Evolutionary conservation across 495 filamentous ascomycete species (phyloP), one percentile per base, ranked within the genome.

Genomic region (Aspergillus bertholletiae): DNA sequence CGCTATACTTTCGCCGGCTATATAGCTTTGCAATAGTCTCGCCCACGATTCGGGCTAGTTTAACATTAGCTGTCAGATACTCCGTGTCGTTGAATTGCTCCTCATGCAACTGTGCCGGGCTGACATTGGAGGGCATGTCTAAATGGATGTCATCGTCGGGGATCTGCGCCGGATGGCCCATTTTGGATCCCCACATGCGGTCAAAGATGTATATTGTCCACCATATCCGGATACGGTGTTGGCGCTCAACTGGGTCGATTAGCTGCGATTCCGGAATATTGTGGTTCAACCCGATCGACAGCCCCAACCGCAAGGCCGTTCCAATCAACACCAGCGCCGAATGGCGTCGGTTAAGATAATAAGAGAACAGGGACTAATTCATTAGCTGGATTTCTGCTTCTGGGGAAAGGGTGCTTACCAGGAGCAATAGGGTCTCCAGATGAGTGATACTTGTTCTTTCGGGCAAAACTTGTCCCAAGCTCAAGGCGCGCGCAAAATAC

Each of bases 191-290:
- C 73, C 72, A 76, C 70, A 75, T 74, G 27, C 73, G 69, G 49
- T 78, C 74, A 50, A 78, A 76, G 28, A 74, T 74, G 56, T 78
- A 78, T 41, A 76, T 73, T 20, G 74, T 75, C 74, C 74, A 76
- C 74, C 74, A 76, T 23, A 76, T 71, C 34, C 71, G 60, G 24
- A 76, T 64, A 8, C 74, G 74, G 43, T 78, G 74, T 49, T 78
- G 71, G 15, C 74, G 67, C 47, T 74, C 71, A 0, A 72, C 67
- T 0, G 72, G 68, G 44, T 75, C 74, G 27, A 75, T 75, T 21
- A 72, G 62, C 53, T 78, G 74, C n/a, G 71, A 69, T 51, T 76
- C 72, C 21, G 74, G 69, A 40, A 78, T 72, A 37, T 76, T 76
- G 52, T 76, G 74, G 53, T 78, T 76, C 18, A 78, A 44, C 3